Evolutionary conservation across 2,329 filamentous ascomycete species (phyloP).

Genomic region (Alternaria atra): DNA sequence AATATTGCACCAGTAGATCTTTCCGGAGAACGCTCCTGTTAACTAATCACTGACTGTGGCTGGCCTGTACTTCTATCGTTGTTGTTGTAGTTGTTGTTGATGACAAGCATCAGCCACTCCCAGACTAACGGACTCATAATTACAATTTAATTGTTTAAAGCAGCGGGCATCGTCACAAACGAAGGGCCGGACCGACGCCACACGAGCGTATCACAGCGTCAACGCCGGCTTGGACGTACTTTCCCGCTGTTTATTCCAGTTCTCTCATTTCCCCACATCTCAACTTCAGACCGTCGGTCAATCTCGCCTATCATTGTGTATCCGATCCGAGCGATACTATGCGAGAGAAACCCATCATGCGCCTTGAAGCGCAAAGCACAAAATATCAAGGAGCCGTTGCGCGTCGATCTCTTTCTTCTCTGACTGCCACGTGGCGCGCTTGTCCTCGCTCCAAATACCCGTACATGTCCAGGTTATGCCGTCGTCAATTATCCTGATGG

Average conservation of each 20-base stretch:
- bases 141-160: neutral
- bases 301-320: neutral
- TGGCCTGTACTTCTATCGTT: neutral
- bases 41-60: neutral
- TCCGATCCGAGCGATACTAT: neutral
- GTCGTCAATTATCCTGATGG: neutral
- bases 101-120: neutral
- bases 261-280: neutral
- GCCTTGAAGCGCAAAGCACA: neutral
- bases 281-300: conserved; percentile 1
- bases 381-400: neutral
- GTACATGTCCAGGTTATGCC: neutral
- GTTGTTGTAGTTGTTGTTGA: neutral
- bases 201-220: conserved; percentile 6
- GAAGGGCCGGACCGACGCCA: conserved; percentile 12
- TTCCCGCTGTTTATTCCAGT: conserved; percentile 3
- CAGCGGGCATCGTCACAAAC: neutral
- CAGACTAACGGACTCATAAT: neutral
- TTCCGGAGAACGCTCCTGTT: neutral
- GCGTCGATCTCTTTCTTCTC: neutral
- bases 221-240: conserved; percentile 4
- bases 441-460: neutral
- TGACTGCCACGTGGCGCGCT: neutral
- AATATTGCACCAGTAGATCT: neutral
- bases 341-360: neutral